phyloP scores from a whole-genome alignment of 768 basidiomycete genomes.

The Tremella mesenterica region DNA sequence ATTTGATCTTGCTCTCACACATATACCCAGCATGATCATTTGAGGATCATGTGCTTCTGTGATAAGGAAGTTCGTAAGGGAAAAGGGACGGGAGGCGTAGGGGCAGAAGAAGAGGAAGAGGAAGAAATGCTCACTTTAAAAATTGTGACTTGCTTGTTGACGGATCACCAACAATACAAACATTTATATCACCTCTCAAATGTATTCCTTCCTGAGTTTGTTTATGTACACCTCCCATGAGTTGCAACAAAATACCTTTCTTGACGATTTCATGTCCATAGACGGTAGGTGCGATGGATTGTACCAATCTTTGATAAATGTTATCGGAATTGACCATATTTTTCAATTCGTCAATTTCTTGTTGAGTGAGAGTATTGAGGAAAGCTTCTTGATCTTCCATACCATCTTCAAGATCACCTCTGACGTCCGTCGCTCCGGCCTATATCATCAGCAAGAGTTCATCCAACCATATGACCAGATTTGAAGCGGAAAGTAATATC shows the following conservation, averaged over 20 bases:
- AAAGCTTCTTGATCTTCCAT: slow-evolving; percentile 64
- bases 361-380: slow-evolving; percentile 77
- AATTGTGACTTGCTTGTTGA: slow-evolving; percentile 98
- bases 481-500: too few relatives aligned
- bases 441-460: slow-evolving; percentile 40
- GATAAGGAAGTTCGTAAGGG: too few relatives aligned
- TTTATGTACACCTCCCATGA: slow-evolving; percentile 99
- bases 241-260: slow-evolving; percentile 87
- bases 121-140: slow-evolving; percentile 68
- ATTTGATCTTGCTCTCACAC: too few relatives aligned
- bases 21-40: too few relatives aligned
- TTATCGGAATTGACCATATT: slow-evolving; percentile 89
- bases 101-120: too few relatives aligned
- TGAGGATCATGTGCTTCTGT: too few relatives aligned
- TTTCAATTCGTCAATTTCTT: slow-evolving; percentile 89
- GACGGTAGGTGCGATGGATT: slow-evolving; percentile 93
- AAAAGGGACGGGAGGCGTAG: too few relatives aligned
- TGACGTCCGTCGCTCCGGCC: slow-evolving; percentile 65
- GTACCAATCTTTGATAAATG: slow-evolving; percentile 87
- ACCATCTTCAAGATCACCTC: slow-evolving; percentile 75
- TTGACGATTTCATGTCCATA: slow-evolving; percentile 99
- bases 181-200: slow-evolving; percentile 95
- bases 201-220: slow-evolving; percentile 93
- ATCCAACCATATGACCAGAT: too few relatives aligned
- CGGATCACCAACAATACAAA: slow-evolving; percentile 95